A percentile compares a stretch with the other conserved stretches of the same genome.
Conservation (phyloP, 495 filamentous ascomycete genomes). For the Neurospora sp. region DNA sequence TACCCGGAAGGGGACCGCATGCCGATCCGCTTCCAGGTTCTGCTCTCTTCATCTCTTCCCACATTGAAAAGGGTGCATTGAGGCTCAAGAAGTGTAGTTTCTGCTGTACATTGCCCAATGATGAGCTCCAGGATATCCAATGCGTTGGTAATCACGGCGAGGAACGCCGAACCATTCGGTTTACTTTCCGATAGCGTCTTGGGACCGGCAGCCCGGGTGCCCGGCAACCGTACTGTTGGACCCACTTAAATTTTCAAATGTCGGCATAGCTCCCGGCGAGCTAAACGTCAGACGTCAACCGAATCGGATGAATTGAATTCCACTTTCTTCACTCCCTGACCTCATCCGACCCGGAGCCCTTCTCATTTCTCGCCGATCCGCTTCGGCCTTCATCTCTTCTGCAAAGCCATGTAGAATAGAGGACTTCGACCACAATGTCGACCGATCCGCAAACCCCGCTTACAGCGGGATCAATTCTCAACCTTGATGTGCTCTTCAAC, state of each 20-base stretch:
- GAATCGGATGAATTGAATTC: neutral
- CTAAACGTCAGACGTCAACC: neutral
- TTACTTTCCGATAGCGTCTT: neutral
- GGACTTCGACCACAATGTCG: neutral
- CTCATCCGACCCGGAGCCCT: neutral
- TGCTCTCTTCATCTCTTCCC: neutral
- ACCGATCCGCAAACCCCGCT: neutral
- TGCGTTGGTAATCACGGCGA: neutral
- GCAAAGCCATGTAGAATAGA: slow-evolving; percentile 11
- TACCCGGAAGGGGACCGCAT: neutral
- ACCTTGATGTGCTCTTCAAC: slow-evolving; percentile 41
- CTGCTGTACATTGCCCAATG: neutral
- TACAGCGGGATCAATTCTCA: slow-evolving; percentile 19
- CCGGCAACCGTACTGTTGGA: neutral
- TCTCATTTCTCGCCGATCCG: neutral
- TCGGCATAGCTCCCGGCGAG: neutral
- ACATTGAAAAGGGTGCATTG: neutral
- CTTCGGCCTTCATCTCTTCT: neutral
- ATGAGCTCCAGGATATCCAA: neutral
- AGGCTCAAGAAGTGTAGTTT: neutral
- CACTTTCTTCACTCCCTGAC: neutral
- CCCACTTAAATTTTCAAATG: neutral
- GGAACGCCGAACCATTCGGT: neutral
- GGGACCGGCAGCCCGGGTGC: neutral
- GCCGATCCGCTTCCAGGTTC: neutral